Conservation (phyloP, 75 land plant species). For the Adiantum capillusveneris region DNA sequence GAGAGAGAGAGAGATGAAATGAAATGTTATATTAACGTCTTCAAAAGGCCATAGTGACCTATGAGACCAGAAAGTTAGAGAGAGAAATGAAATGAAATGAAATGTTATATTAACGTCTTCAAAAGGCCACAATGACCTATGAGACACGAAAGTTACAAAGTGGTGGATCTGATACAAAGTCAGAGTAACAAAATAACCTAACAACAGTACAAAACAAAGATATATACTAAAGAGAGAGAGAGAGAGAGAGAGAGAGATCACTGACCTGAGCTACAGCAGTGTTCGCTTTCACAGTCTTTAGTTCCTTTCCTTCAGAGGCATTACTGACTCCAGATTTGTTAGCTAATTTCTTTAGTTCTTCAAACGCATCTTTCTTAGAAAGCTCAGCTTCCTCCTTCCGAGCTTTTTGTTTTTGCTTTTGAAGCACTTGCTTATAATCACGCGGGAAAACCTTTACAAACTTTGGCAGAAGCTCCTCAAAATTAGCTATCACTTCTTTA, state of each 20-base stretch:
- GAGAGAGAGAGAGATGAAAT: no score
- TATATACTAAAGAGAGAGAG: neutral
- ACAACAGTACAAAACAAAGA: no score
- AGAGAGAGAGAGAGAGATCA: neutral
- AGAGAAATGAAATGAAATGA: no score
- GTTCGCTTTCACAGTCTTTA: neutral
- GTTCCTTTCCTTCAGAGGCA: neutral
- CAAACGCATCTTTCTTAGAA: constrained; percentile 77
- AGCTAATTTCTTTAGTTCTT: constrained; percentile 79
- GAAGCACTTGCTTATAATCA: constrained; percentile 81
- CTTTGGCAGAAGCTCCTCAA: constrained; percentile 64
- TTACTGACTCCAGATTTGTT: constrained; percentile 16
- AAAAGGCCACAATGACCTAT: no score
- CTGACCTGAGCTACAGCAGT: neutral
- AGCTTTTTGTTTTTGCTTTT: constrained; percentile 40
- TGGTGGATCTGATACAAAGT: no score
- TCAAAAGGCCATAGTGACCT: no score
- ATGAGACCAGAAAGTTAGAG: no score
- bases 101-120: no score
- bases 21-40: no score
- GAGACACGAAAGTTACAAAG: no score
- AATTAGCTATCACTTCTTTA: constrained; percentile 57
- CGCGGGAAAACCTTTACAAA: constrained; percentile 95
- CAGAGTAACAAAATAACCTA: no score
- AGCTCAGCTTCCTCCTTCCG: constrained; percentile 54